Evolutionary conservation across 2,329 filamentous ascomycete species (phyloP).

Genomic region (Nigrospora oryzae): DNA sequence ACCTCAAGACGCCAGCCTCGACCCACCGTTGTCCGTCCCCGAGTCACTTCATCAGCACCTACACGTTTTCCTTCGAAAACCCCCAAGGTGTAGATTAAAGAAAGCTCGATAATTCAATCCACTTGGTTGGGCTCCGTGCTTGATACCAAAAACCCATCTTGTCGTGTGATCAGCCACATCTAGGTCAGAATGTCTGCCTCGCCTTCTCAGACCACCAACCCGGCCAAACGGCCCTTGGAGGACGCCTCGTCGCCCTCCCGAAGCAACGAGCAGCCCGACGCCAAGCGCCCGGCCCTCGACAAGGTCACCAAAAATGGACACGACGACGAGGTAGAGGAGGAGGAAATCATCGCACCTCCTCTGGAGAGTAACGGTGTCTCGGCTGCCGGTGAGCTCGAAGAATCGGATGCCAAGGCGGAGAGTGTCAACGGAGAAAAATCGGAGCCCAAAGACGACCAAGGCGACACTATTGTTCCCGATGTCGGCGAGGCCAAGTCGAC

Average conservation of each 20-base stretch:
- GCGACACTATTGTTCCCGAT: constrained; percentile 63
- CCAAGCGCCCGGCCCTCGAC: constrained; percentile 92
- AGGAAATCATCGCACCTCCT: constrained; percentile 33
- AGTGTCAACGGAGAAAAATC: background rate
- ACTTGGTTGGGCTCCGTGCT: constrained; percentile 26
- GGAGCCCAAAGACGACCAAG: constrained; percentile 45
- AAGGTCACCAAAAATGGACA: constrained; percentile 67
- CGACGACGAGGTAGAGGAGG: constrained; percentile 31
- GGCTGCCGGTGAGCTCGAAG: constrained; percentile 38
- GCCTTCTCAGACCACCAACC: constrained; percentile 57
- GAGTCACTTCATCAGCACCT: constrained; percentile 76
- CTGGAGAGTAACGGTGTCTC: constrained; percentile 27
- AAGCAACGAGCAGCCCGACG: constrained; percentile 87
- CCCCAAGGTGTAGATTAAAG: constrained; percentile 77
- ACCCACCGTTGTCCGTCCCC: constrained; percentile 30
- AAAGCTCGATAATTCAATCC: constrained; percentile 39
- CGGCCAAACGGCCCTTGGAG: constrained; percentile 87
- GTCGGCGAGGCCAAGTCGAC: constrained; percentile 46
- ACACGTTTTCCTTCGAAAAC: constrained; percentile 88
- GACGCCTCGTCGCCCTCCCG: constrained; percentile 92
- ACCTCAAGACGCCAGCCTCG: constrained; percentile 3
- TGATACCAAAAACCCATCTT: constrained; percentile 18
- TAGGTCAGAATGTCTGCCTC: constrained; percentile 65
- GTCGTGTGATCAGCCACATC: constrained; percentile 16
- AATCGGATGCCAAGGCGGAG: constrained; percentile 7